A percentile compares a stretch with the other conserved stretches of the same genome.
Conservation (phyloP, 331 rosid species). For the Quercus lobata region DNA sequence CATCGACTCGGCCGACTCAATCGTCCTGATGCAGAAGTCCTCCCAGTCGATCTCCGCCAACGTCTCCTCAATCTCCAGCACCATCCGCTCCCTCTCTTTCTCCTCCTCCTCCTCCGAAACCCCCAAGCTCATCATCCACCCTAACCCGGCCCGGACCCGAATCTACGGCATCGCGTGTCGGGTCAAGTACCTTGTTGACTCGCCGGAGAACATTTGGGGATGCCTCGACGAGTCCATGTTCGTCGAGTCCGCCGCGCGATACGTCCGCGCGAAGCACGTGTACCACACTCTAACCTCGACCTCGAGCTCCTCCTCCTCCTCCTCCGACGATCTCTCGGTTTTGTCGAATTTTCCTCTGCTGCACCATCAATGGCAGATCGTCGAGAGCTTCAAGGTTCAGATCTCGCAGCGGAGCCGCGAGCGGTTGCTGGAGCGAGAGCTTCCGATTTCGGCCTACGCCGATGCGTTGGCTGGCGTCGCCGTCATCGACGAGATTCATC, state of each 20-base stretch:
- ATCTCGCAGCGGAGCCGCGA: constrained; percentile 94
- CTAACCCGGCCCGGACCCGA: constrained; percentile 51
- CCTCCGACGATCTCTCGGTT: constrained; percentile 31
- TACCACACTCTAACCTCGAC: constrained; percentile 38
- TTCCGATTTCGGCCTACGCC: constrained; percentile 52
- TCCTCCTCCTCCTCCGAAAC: constrained; percentile 24
- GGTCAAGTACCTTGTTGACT: constrained; percentile 88
- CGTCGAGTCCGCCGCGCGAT: constrained; percentile 81
- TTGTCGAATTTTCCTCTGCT: constrained; percentile 76
- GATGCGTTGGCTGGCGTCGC: constrained; percentile 92
- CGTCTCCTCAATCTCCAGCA: constrained; percentile 50
- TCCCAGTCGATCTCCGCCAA: constrained; percentile 61
- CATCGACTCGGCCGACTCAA: constrained; percentile 95
- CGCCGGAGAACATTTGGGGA: constrained; percentile 95
- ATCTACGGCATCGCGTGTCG: constrained; percentile 79
- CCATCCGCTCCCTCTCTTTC: constrained; percentile 60
- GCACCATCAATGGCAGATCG: constrained; percentile 98
- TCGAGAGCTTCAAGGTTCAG: constrained; percentile 84
- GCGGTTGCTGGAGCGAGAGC: constrained; percentile 64
- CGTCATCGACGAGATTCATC: constrained; percentile 74
- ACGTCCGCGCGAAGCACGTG: constrained; percentile 73
- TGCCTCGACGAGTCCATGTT: constrained; percentile 95
- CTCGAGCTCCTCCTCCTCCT: background rate
- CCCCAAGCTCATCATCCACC: constrained; percentile 3
- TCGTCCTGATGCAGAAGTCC: constrained; percentile 76